A percentile compares a stretch with the other conserved stretches of the same genome.
Conservation (phyloP, 306 rosid species). For the Cercis canadensis region DNA sequence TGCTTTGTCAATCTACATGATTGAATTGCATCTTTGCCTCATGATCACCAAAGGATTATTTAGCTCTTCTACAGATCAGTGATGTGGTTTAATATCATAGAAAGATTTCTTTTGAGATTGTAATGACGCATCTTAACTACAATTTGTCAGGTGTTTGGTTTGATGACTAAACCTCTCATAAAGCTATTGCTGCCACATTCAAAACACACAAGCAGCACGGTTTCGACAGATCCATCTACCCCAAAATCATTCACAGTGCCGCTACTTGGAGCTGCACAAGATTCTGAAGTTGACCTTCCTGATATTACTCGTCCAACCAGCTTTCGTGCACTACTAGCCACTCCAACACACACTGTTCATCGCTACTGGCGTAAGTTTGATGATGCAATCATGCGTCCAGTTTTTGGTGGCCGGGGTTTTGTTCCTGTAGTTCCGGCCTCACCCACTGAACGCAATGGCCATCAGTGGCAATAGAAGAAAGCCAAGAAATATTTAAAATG, state of each 20-base stretch:
- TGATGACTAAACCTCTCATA: constrained; percentile 94
- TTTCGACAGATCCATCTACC: constrained; percentile 51
- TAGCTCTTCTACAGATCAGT: too few species aligned
- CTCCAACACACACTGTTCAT: constrained; percentile 87
- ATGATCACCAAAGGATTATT: background rate
- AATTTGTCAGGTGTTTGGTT: constrained; percentile 79
- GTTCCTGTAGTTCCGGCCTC: constrained; percentile 75
- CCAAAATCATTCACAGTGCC: constrained; percentile 70
- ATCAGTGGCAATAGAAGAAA: constrained; percentile 52
- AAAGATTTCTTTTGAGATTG: background rate
- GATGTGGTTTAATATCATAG: background rate
- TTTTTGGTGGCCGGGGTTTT: constrained; percentile 96
- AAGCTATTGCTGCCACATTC: constrained; percentile 63
- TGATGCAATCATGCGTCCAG: constrained; percentile 86
- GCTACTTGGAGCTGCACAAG: constrained; percentile 64
- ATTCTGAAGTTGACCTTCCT: constrained; percentile 62
- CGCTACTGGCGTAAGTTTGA: constrained; percentile 91
- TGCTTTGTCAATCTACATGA: background rate
- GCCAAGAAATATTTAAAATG: constrained; percentile 37
- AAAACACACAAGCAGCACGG: constrained; percentile 63
- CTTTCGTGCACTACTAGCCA: constrained; percentile 70
- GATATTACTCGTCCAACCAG: constrained; percentile 52
- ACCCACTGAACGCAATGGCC: constrained; percentile 52
- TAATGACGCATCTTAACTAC: constrained; percentile 27
- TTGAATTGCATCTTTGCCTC: background rate